phyloP scores from a whole-genome alignment of 805 yeast genomes.

The Pichia manshurica region DNA sequence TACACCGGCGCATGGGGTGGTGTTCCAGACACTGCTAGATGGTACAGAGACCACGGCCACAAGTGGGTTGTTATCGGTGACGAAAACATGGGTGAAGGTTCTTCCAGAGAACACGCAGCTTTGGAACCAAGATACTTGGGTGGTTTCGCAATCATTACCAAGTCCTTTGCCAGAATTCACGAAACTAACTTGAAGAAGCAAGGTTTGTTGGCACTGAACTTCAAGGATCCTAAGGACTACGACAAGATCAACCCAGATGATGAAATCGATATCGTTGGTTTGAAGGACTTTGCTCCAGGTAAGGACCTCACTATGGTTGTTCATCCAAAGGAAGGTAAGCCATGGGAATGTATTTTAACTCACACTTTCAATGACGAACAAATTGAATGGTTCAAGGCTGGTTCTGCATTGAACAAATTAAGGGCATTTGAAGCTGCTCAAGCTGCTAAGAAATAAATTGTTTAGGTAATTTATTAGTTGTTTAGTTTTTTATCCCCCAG shows the following conservation, averaged over 20 bases:
- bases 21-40: constrained; percentile 95
- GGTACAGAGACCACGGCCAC: constrained; percentile 88
- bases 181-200: constrained; percentile 99
- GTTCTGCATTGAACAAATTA: constrained; percentile 97
- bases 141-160: constrained; percentile 96
- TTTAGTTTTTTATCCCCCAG: background rate
- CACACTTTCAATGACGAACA: constrained; percentile 97
- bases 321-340: constrained; percentile 64
- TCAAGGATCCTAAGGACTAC: constrained; percentile 81
- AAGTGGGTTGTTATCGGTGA: constrained; percentile 98
- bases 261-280: constrained; percentile 80
- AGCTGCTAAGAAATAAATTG: constrained; percentile 1
- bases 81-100: constrained; percentile 99
- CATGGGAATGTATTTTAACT: constrained; percentile 87
- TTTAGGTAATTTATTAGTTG: background rate
- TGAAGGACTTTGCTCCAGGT: constrained; percentile 86
- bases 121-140: constrained; percentile 98
- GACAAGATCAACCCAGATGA: constrained; percentile 91
- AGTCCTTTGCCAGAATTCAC: constrained; percentile 97
- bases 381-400: constrained; percentile 98
- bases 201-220: constrained; percentile 97
- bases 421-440: constrained; percentile 19
- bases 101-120: constrained; percentile 99
- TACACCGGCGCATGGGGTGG: constrained; percentile 89
- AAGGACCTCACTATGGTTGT: constrained; percentile 77